Percentiles rank a stretch among this genome's conserved stretches.
Conservation (phyloP, 2,329 filamentous ascomycete genomes). For the Calonectria honghensis region DNA sequence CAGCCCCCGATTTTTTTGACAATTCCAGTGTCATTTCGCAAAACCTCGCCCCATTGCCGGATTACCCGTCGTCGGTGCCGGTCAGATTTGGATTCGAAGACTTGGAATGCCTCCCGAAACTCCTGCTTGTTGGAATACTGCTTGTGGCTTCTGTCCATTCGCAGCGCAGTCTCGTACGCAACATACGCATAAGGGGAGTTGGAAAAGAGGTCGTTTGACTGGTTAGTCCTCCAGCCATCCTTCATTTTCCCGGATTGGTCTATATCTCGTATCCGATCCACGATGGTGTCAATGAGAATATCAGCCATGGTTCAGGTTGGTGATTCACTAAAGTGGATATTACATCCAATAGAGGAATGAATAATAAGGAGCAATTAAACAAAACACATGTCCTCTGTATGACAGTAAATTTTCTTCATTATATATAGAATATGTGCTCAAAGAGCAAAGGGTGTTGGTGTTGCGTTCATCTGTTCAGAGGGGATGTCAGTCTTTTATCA, state of each 20-base stretch:
- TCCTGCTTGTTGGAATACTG: no score
- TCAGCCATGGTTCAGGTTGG: background rate
- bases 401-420: background rate
- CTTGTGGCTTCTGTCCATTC: background rate
- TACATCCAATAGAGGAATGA: background rate
- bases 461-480: background rate
- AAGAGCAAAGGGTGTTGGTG: background rate
- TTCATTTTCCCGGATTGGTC: background rate
- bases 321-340: background rate
- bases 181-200: slow-evolving; percentile 16
- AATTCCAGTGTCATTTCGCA: background rate
- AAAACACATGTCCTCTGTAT: background rate
- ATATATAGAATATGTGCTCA: background rate
- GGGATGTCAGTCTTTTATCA: background rate
- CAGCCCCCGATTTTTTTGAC: background rate
- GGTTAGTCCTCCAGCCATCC: background rate
- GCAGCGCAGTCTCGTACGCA: slow-evolving; percentile 3
- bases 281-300: background rate
- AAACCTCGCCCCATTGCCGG: background rate
- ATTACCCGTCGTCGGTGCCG: background rate
- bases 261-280: background rate
- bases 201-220: background rate
- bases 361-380: background rate
- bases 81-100: background rate
- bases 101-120: background rate